Base-by-base conservation (phyloP, 352 stramenopile species). In the Pythium insidiosum region DNA sequence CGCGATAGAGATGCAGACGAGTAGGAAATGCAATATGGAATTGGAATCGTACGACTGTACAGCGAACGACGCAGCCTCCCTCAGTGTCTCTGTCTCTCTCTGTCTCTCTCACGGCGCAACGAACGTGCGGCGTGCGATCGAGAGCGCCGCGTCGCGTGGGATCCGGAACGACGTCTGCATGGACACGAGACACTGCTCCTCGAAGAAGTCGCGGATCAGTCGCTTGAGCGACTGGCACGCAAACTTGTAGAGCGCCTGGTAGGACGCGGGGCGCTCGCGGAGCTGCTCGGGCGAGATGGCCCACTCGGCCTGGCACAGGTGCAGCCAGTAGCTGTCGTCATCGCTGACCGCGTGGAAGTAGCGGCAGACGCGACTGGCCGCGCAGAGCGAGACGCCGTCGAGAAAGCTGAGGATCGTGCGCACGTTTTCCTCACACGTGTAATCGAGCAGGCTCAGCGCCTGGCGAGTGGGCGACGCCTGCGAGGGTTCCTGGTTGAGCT, bases 161-260 rank as follows among this genome's bases (percentile, higher is more conserved):
- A 88, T 85, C 26, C 50, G 62, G 47, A 90, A 66, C 34, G 78
- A 84, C 22, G 65, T 65, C 46, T 90, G 78, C 53, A 88, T 61
- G 18, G 77, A 84, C 40, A 53, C 41, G 9, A 90, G 61, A 29
- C 78, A 86, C 47, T 90, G 78, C 56, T 90, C 78, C 42, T 90
- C 63, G 47, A 90, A 68, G 24, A 84, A 76, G 24, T 90, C 78
- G 28, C 75, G 75, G n/a, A 90, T 76, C 15, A 90, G 58, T 30
- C 53, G 56, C 57, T 82, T 72, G 24, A 90, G 64, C 45, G 78
- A 88, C 50, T 74, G 64, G 30, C 68, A 74, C 29, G 80, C 66
- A 48, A 77, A 74, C 50, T 84, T 79, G 64, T 92, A 92, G 35
- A 92, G 64, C 45, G 69, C 62, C 52, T 77, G 69, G 48, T 80